Evolutionary conservation across 306 rosid species (phyloP).

Genomic region (Rosa lucieae): DNA sequence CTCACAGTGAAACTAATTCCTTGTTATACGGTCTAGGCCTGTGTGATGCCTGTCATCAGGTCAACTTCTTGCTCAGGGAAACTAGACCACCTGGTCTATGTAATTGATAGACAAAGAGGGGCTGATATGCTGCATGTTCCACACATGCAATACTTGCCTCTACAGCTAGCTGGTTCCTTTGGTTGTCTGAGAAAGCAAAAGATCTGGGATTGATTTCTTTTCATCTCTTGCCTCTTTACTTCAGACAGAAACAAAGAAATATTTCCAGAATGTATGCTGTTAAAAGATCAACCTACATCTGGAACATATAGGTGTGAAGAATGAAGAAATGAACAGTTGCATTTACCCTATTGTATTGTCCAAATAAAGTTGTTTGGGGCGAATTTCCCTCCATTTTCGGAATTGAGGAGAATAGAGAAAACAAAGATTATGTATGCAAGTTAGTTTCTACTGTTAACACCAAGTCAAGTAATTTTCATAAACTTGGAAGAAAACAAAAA

Average conservation of each 20-base stretch:
- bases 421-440: not conserved
- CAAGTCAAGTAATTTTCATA: not conserved
- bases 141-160: not conserved
- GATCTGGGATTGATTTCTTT: not conserved
- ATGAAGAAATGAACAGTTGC: not conserved
- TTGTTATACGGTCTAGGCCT: not conserved
- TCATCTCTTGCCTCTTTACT: conserved; percentile 5
- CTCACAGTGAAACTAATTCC: not conserved
- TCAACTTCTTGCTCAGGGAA: not conserved
- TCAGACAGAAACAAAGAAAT: not conserved
- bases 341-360: not conserved
- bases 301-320: not conserved
- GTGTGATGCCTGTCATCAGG: not conserved
- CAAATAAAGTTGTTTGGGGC: not conserved
- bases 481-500: no score
- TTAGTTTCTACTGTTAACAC: not conserved
- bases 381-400: not conserved
- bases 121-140: not conserved
- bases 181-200: not conserved
- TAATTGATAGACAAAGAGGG: not conserved
- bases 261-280: not conserved
- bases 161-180: not conserved
- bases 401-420: not conserved
- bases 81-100: not conserved
- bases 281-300: not conserved